phyloP scores from a whole-genome alignment of 768 basidiomycete genomes.

The Tylopilus subfusipes region DNA sequence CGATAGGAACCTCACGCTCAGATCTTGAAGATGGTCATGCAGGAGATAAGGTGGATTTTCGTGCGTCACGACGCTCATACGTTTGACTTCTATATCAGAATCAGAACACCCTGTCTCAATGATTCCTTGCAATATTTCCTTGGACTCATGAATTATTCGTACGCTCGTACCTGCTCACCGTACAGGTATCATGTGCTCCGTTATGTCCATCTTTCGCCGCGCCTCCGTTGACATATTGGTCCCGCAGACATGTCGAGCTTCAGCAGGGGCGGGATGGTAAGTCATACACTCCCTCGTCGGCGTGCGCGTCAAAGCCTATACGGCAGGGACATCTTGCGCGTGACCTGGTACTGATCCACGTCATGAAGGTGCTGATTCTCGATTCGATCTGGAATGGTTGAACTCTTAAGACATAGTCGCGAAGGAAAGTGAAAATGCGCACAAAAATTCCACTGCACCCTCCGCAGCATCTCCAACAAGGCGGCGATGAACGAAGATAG shows the following conservation, averaged over 20 bases:
- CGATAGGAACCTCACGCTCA: no score
- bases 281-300: slow-evolving; percentile 14
- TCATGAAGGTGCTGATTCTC: slow-evolving; percentile 94
- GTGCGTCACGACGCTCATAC: no score
- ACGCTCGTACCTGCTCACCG: no score
- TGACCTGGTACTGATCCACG: slow-evolving; percentile 74
- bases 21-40: no score
- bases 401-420: background rate
- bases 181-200: no score
- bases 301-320: slow-evolving; percentile 52
- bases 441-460: slow-evolving; percentile 95
- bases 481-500: slow-evolving; percentile 66
- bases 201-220: background rate
- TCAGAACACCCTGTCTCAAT: no score
- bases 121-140: no score
- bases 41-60: no score
- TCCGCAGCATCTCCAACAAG: slow-evolving; percentile 70
- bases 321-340: slow-evolving; percentile 79
- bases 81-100: no score
- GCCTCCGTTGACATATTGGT: no score
- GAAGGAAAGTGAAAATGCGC: slow-evolving; percentile 25
- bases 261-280: background rate
- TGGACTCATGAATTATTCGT: slow-evolving; percentile 37
- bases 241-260: no score
- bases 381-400: slow-evolving; percentile 53